These are phyloP conservation scores for Cutaneotrichosporon dermatis DNA, from an alignment of 1,284 basidiomycete species.

Conservation along the genomic window DNA sequence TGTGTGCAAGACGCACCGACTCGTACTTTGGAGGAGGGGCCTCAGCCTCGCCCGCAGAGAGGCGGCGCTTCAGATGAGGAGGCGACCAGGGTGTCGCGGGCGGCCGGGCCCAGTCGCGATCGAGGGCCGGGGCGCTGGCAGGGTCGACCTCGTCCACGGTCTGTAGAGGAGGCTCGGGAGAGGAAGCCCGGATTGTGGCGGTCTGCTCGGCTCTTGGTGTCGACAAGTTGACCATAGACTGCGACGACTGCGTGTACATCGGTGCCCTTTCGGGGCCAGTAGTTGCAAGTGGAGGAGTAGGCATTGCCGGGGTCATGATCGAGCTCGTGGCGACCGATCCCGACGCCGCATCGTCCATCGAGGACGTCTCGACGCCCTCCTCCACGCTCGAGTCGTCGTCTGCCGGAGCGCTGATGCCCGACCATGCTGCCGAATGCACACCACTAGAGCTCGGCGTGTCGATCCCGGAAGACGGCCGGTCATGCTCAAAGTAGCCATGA, in stretches of 20 bases:
- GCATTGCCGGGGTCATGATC: conserved; percentile 5
- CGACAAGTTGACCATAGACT: conserved; percentile 55
- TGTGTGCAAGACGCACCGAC: not conserved
- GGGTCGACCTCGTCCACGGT: conserved; percentile 13
- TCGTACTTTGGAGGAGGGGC: conserved; percentile 48
- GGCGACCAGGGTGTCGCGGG: conserved; percentile 6
- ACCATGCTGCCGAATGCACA: not conserved
- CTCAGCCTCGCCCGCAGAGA: conserved; percentile 50
- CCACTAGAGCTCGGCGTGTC: not conserved
- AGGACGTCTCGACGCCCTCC: not conserved
- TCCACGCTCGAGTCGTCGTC: conserved; percentile 7
- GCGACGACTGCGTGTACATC: conserved; percentile 62
- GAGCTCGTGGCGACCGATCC: conserved; percentile 9
- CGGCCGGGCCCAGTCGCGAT: not conserved
- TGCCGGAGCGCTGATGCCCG: not conserved
- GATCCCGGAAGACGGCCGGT: not conserved
- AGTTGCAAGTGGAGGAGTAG: not conserved
- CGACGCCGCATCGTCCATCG: conserved; percentile 6
- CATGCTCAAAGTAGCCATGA: not conserved
- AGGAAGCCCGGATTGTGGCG: not conserved
- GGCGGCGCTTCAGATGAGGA: conserved; percentile 40
- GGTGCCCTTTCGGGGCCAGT: conserved; percentile 47
- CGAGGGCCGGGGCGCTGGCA: not conserved
- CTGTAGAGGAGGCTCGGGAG: conserved; percentile 8
- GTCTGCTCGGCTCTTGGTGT: not conserved